Conservation (phyloP, 169 alveolate genomes). For the Sarcocystis neurona region DNA sequence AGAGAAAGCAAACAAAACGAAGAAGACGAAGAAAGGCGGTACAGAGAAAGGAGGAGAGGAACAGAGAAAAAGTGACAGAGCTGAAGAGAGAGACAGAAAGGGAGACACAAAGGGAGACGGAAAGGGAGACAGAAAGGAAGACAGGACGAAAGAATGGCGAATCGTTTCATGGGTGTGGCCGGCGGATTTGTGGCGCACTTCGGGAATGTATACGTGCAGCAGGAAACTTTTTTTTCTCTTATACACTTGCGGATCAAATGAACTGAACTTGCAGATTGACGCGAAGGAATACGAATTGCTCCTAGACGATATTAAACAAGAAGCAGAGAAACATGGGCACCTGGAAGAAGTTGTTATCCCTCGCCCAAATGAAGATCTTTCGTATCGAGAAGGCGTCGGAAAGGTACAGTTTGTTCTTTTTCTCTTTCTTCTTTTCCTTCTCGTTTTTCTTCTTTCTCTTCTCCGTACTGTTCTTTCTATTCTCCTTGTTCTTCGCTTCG, state of each 20-base stretch:
- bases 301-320: conserved; percentile 77
- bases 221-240: not conserved
- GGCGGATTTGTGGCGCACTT: not conserved
- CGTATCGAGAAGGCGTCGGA: conserved; percentile 77
- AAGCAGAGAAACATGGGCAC: conserved; percentile 85
- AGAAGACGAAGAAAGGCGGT: no score
- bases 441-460: no score
- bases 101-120: no score
- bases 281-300: conserved; percentile 73
- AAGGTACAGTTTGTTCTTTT: conserved; percentile 56
- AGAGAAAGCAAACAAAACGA: no score
- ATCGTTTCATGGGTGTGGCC: not conserved
- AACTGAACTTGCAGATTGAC: conserved; percentile 27
- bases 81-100: no score
- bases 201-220: not conserved
- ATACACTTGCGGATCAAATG: no score
- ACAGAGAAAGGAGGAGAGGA: no score
- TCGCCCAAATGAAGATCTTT: conserved; percentile 77
- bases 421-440: not conserved
- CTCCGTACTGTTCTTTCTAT: no score
- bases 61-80: no score
- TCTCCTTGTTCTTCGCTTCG: no score
- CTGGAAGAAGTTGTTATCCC: conserved; percentile 85
- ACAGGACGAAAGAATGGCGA: no score
- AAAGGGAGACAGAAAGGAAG: no score